A percentile compares a stretch with the other conserved stretches of the same genome.
Conservation (phyloP, 2,329 filamentous ascomycete species). For the Leptographium galeiforme region DNA sequence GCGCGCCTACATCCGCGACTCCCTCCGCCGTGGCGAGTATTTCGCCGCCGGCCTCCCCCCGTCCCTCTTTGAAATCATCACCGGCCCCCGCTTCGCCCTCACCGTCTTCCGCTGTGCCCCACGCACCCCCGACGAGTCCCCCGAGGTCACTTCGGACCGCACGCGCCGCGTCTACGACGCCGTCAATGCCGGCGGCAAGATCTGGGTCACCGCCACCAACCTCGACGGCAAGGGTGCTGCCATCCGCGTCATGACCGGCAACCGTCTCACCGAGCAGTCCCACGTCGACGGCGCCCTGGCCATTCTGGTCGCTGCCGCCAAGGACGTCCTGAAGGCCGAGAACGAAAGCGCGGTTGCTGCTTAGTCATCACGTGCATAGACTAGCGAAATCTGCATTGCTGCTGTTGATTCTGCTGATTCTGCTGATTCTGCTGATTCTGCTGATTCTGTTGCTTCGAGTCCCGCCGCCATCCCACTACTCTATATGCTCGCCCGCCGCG, state of each 20-base stretch:
- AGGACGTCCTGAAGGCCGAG: constrained; percentile 31
- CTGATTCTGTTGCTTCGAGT: not conserved
- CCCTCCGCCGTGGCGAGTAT: constrained; percentile 53
- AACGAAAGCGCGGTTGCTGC: not conserved
- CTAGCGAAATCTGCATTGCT: no score
- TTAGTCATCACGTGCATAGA: not conserved
- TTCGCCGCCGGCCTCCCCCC: constrained; percentile 48
- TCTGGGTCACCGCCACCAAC: constrained; percentile 70
- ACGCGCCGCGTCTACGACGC: constrained; percentile 65
- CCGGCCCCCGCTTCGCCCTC: constrained; percentile 63
- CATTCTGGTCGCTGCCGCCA: constrained; percentile 51
- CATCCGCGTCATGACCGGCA: constrained; percentile 69
- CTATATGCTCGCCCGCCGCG: constrained; percentile 62
- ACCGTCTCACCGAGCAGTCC: constrained; percentile 54
- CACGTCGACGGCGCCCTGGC: constrained; percentile 64
- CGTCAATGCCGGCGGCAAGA: constrained; percentile 60
- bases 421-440: no score
- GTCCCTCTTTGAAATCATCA: constrained; percentile 57
- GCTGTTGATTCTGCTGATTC: no score
- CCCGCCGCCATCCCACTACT: not conserved
- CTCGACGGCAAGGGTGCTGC: constrained; percentile 55
- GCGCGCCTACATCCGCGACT: constrained; percentile 56
- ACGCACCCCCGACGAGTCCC: constrained; percentile 16
- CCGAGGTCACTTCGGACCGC: constrained; percentile 30
- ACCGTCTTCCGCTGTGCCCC: constrained; percentile 56